Evolutionary conservation across 306 rosid genomes (phyloP), one percentile per base, ranked within the genome.

Genomic region (Cajanus cajan): DNA sequence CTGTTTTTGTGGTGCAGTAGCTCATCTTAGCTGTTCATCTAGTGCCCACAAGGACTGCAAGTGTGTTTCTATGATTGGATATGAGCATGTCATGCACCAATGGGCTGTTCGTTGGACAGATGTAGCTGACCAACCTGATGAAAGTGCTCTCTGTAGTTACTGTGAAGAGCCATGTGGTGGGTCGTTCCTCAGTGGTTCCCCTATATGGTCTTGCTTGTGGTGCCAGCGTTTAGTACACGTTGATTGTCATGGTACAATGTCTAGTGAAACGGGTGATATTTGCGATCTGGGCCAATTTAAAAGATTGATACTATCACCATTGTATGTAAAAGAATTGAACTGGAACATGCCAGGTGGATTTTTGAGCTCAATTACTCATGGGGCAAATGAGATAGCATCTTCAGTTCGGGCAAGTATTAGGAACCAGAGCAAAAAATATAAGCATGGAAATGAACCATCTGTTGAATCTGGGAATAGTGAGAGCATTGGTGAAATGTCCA

Each of bases 81-180:
- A 51, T 86, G 96, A 90, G 77, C 86, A 83, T 64, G 91, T 91
- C 70, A 87, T 85, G 85, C 99, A 96, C 77, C 99, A 96, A 71
- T 96, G 98, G 99, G 93, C 98, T 83, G 97, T 96, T 78, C 86
- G 96, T 37, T 96, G 99, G 99, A 90, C 92, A 24, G 99, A 96
- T 80, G 84, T 89, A 68, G 76, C 97, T 6, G 99, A 96, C 78
- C 99, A 91, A 76, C 89, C 92, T 14, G 98, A 93, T 44, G 99
- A 93, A 64, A 78, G 87, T 77, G 65, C 93, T 50, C 89, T 91
- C 66, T 96, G 99, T 82, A 87, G 96, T 86, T 89, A 90, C 76
- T 96, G 99, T 88, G 99, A 96, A 84, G 99, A 96, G 71, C 97
- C 91, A 44, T 96, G 99, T 70, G 91, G 91, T 52, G 98, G 93